These are phyloP conservation scores for Scytalidium sp. DNA, from an alignment of 2,329 filamentous ascomycete genomes.

Conservation along the genomic window DNA sequence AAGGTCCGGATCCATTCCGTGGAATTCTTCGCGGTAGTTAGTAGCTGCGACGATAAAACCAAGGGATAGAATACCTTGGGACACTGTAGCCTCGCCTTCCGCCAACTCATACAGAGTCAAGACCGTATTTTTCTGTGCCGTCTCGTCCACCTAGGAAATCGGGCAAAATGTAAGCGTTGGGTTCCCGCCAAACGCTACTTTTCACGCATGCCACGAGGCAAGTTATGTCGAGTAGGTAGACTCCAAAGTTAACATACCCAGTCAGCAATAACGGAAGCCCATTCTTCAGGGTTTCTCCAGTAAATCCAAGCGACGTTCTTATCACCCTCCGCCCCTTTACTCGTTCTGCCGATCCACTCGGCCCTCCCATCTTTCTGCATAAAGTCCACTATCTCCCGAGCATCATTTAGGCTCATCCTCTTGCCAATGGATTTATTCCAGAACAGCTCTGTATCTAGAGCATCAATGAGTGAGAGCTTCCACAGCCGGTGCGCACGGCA, in stretches of 20 bases:
- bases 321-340: constrained; percentile 31
- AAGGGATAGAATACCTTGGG: constrained; percentile 51
- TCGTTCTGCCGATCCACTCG: constrained; percentile 57
- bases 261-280: constrained; percentile 72
- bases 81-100: constrained; percentile 77
- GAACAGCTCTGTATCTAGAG: constrained; percentile 57
- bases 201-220: background rate
- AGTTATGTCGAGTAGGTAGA: background rate
- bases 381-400: constrained; percentile 55
- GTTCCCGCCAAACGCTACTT: background rate
- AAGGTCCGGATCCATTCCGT: constrained; percentile 82
- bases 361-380: constrained; percentile 58
- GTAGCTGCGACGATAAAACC: background rate
- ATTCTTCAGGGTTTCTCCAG: constrained; percentile 87
- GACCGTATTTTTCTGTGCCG: constrained; percentile 83
- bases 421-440: constrained; percentile 53
- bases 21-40: constrained; percentile 59
- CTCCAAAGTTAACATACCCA: constrained; percentile 52
- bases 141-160: constrained; percentile 60
- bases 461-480: constrained; percentile 65
- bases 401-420: constrained; percentile 47
- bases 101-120: constrained; percentile 89
- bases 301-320: constrained; percentile 68
- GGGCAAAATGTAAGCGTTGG: background rate
- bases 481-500: constrained; percentile 75